Evolutionary conservation across 1,284 basidiomycete genomes (phyloP).

Genomic region (Amylostereum chailletii): DNA sequence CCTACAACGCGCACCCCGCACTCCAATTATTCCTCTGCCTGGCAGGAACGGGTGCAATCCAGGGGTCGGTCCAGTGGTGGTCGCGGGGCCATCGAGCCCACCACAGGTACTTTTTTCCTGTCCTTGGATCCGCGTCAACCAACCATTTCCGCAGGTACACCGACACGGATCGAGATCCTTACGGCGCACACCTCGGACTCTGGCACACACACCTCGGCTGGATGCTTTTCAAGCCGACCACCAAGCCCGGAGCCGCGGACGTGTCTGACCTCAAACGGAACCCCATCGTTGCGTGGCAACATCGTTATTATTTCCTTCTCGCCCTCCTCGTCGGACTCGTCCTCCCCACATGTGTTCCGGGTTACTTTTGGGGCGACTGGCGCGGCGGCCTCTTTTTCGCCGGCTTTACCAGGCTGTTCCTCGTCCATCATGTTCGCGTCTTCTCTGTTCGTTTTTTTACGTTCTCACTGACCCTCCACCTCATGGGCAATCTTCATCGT

Average conservation of each 20-base stretch:
- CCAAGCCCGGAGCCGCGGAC: conserved; percentile 69
- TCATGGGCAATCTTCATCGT: too few species aligned
- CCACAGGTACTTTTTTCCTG: conserved; percentile 39
- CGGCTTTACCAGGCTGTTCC: conserved; percentile 58
- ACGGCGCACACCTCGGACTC: conserved; percentile 74
- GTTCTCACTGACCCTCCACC: too few species aligned
- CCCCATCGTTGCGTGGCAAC: conserved; percentile 72
- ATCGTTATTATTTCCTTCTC: conserved; percentile 47
- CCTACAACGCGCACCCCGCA: conserved; percentile 70
- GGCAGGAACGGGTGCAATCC: conserved; percentile 76
- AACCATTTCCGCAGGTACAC: conserved; percentile 35
- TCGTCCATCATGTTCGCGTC: conserved; percentile 66
- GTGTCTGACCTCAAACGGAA: conserved; percentile 68
- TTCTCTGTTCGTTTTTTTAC: conserved; percentile 1
- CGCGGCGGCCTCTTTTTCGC: conserved; percentile 74
- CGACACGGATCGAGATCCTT: conserved; percentile 83
- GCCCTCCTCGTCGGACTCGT: conserved; percentile 51
- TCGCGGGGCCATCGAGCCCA: conserved; percentile 81
- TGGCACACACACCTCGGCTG: conserved; percentile 79
- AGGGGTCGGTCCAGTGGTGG: conserved; percentile 89
- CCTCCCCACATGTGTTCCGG: conserved; percentile 66
- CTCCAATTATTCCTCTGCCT: conserved; percentile 67
- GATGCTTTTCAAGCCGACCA: conserved; percentile 76
- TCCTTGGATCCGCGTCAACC: background rate
- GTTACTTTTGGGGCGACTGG: conserved; percentile 73